These are phyloP conservation scores for Rhexocercosporidium sp. DNA, from an alignment of 2,329 filamentous ascomycete genomes.

Conservation along the genomic window DNA sequence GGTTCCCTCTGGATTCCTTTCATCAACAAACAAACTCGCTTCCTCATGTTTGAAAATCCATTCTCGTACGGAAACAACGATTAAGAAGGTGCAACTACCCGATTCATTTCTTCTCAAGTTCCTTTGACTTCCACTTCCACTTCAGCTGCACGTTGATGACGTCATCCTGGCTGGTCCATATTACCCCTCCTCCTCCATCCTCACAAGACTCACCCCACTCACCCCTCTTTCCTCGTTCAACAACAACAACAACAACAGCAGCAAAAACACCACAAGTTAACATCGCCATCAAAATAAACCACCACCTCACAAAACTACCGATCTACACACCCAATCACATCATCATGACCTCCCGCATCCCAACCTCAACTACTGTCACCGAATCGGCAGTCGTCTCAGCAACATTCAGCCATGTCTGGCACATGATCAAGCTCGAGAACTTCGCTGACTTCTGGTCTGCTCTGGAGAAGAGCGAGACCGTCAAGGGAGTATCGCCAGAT, in stretches of 20 bases:
- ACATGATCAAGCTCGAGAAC: constrained; percentile 74
- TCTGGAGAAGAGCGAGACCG: constrained; percentile 64
- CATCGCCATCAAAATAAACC: constrained; percentile 1
- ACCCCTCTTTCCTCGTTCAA: neutral
- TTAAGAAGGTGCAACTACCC: neutral
- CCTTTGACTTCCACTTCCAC: neutral
- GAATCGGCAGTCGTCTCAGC: constrained; percentile 73
- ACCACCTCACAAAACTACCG: neutral
- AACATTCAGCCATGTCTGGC: constrained; percentile 70
- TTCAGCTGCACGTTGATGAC: constrained; percentile 1
- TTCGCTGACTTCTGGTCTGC: constrained; percentile 71
- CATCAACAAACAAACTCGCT: neutral
- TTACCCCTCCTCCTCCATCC: constrained; percentile 2
- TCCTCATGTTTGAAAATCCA: too few relatives aligned
- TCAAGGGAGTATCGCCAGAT: constrained; percentile 67
- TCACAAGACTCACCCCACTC: too few relatives aligned
- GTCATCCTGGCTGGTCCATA: neutral
- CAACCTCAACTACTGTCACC: constrained; percentile 68
- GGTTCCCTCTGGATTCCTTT: too few relatives aligned
- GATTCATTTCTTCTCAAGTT: neutral
- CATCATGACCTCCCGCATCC: constrained; percentile 50
- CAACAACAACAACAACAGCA: constrained; percentile 2
- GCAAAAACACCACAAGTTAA: neutral
- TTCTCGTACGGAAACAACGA: neutral
- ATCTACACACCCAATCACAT: neutral